These are phyloP conservation scores for Hanseniaspora occidentalis DNA, from an alignment of 805 yeast species.

Conservation along the genomic window DNA sequence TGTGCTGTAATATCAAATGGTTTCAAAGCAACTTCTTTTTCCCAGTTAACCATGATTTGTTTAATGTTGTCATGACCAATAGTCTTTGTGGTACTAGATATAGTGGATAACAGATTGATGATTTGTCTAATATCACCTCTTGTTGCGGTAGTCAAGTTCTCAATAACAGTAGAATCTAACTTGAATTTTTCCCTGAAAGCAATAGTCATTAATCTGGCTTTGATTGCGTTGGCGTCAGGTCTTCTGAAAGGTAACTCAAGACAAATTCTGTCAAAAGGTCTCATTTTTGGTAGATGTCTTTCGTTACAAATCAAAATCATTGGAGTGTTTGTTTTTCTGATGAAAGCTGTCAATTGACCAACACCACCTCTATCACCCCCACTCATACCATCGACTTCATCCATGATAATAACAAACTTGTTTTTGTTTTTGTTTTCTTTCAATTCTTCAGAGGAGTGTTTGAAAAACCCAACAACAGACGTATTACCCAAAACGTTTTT, in stretches of 20 bases:
- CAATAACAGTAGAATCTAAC: slow-evolving; percentile 68
- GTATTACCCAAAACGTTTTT: slow-evolving; percentile 67
- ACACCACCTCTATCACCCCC: slow-evolving; percentile 99
- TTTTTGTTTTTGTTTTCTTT: slow-evolving; percentile 29
- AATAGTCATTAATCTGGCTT: slow-evolving; percentile 78
- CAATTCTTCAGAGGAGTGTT: slow-evolving; percentile 21
- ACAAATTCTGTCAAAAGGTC: slow-evolving; percentile 81
- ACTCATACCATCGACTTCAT: slow-evolving; percentile 99
- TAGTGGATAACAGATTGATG: slow-evolving; percentile 77
- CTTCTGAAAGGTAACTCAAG: slow-evolving; percentile 76
- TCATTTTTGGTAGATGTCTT: slow-evolving; percentile 83
- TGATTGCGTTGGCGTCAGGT: slow-evolving; percentile 73
- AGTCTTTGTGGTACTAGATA: slow-evolving; percentile 54
- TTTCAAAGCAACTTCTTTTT: slow-evolving; percentile 78
- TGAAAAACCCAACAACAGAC: slow-evolving; percentile 70
- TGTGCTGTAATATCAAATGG: slow-evolving; percentile 82
- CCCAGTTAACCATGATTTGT: slow-evolving; percentile 59
- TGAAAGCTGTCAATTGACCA: slow-evolving; percentile 80
- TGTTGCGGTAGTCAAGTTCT: slow-evolving; percentile 73
- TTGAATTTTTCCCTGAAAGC: slow-evolving; percentile 75
- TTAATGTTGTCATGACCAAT: slow-evolving; percentile 55
- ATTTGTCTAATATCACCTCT: slow-evolving; percentile 90
- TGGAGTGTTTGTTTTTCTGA: slow-evolving; percentile 78
- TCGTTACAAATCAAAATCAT: slow-evolving; percentile 91
- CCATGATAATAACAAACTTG: slow-evolving; percentile 82